Percentiles rank a stretch among this genome's conserved stretches.
phyloP scores from a whole-genome alignment of 139 green algal species.

The Chloropicon primus region DNA sequence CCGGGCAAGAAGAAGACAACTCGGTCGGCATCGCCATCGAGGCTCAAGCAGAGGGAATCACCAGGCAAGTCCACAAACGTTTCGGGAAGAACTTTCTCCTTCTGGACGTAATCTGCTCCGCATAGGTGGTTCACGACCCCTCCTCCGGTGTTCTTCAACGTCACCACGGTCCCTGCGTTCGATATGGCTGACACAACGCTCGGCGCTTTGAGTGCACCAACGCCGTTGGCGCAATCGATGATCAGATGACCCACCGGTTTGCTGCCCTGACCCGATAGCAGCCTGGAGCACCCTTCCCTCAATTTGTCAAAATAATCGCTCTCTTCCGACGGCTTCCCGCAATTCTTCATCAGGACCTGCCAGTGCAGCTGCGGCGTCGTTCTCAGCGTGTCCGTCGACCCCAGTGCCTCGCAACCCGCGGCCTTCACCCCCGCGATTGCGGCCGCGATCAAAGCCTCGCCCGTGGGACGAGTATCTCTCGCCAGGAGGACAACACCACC shows the following conservation, averaged over 20 bases:
- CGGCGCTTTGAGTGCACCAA: conserved; percentile 59
- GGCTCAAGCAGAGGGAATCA: conserved; percentile 34
- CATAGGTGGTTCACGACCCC: conserved; percentile 65
- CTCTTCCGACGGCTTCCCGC: conserved; percentile 8
- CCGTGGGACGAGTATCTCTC: conserved; percentile 35
- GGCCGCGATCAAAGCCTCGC: conserved; percentile 37
- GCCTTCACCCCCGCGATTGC: conserved; percentile 40
- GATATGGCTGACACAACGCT: conserved; percentile 23
- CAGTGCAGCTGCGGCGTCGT: conserved; percentile 96
- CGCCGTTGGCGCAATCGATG: conserved; percentile 90
- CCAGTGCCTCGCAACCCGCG: conserved; percentile 23
- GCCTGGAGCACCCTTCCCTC: conserved; percentile 22
- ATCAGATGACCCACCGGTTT: conserved; percentile 24
- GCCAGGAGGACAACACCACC: conserved; percentile 12
- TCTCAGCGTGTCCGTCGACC: conserved; percentile 36
- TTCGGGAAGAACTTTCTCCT: conserved; percentile 46
- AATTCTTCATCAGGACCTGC: conserved; percentile 31
- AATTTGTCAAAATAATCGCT: conserved; percentile 43
- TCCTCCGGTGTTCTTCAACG: conserved; percentile 5
- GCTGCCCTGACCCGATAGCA: conserved; percentile 5
- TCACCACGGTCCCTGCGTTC: conserved; percentile 1
- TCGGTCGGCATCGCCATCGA: conserved; percentile 93
- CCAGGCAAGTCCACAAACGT: conserved; percentile 22
- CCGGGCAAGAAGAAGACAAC: conserved; percentile 76
- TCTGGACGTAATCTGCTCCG: conserved; percentile 92